phyloP scores from a whole-genome alignment of 2,329 filamentous ascomycete genomes.

The Elsinoe ampelina region DNA sequence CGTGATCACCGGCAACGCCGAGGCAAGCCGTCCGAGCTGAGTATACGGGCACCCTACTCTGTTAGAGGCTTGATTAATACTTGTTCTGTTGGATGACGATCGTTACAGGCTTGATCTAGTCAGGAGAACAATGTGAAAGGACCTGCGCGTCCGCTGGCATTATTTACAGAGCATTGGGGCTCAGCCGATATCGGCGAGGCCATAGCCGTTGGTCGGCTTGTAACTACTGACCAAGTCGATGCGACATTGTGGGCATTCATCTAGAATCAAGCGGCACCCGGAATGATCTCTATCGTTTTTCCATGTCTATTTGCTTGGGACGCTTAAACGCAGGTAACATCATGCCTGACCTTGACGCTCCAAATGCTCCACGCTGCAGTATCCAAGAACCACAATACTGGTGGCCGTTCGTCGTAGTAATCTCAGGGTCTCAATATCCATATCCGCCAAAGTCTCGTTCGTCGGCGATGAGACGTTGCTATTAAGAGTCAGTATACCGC shows the following conservation, averaged over 20 bases:
- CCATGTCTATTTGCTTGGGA: neutral
- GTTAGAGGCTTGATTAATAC: too few species aligned
- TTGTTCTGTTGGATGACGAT: too few species aligned
- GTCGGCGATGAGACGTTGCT: neutral
- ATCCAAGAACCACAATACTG: neutral
- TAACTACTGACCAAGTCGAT: too few species aligned
- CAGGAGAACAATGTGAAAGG: too few species aligned
- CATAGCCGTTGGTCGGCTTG: too few species aligned
- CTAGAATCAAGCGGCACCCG: too few species aligned
- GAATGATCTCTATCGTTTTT: too few species aligned
- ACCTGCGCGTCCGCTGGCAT: too few species aligned
- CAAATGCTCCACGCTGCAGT: neutral
- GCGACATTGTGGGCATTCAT: too few species aligned
- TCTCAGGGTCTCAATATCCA: conserved; percentile 13
- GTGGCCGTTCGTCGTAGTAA: neutral
- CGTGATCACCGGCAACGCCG: neutral
- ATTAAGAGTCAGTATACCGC: neutral
- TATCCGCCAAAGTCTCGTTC: conserved; percentile 12
- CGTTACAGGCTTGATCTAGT: too few species aligned
- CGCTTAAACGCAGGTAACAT: neutral
- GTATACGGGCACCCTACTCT: neutral
- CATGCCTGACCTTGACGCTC: neutral
- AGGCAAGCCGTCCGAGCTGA: neutral
- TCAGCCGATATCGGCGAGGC: too few species aligned
- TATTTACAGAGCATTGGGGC: too few species aligned